Base-by-base conservation (phyloP, 2,329 filamentous ascomycete species). In the Neonectria faginata region DNA sequence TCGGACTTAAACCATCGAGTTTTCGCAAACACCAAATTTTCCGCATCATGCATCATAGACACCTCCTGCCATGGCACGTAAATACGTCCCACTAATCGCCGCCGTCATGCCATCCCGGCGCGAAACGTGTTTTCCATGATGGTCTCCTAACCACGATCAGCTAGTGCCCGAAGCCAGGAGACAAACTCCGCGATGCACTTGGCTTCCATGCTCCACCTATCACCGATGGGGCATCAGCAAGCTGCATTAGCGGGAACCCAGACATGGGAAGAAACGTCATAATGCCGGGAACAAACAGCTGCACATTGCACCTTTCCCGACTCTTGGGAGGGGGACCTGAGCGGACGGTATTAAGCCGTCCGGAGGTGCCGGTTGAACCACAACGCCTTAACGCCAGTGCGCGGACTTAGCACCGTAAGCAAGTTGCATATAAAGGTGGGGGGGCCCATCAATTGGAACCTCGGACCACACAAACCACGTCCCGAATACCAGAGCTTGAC, bases 171-270 rank as follows among this genome's bases (percentile, higher is more conserved):
- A 57, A 39, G 27, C 41, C 29, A 41, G 31, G 11, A 20, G 12
- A 51, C 18, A 18, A 58, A 42, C 41, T 41, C 20, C 11, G 14
- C 7, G 42, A 33, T 31, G 20, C 29, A 50, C 16, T 51, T 51
- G 48, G 48, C 48, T 51, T 51, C 29, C 10, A 51, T 33, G 10
- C 22, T 39, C 54, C 60, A 58, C 54, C 41, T 47, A 29, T 20
- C 41, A 6, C 54, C 20, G 20, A 31, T 57, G 52, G 60, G 42
- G 55, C 60, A 63, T 63, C 60, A 63, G 60, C 60, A 59, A 41
- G 55, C 16, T 58, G 60, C 60, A 63, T 63, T 63, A 63, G 60
- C 44, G 60, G 29, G 27, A 50, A 44, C 22, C 5, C n/a, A 16
- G 44, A 42, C 9, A 50, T 5, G 27, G 39, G 51, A 51, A 44